phyloP scores from a whole-genome alignment of 208 protist genomes.

The Trypanosoma platydactyli region DNA sequence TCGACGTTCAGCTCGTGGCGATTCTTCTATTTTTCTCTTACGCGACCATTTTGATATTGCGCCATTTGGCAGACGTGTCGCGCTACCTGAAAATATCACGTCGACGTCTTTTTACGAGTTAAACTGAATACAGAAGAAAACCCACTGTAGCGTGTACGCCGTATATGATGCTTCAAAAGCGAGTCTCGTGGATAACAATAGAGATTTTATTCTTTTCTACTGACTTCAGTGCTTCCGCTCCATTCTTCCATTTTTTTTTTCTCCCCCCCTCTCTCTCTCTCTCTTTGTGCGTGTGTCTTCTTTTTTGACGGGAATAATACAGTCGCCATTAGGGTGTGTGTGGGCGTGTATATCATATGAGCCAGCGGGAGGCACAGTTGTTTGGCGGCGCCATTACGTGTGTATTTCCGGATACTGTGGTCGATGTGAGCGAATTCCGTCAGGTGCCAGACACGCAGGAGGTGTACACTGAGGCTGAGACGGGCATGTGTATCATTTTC shows the following conservation, averaged over 20 bases:
- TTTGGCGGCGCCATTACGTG: constrained; percentile 76
- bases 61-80: constrained; percentile 53
- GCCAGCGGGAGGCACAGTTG: constrained; percentile 35
- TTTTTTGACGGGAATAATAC: not conserved
- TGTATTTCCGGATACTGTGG: constrained; percentile 31
- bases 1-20: constrained; percentile 48
- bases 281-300: not conserved
- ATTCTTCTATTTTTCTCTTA: constrained; percentile 67
- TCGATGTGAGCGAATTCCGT: constrained; percentile 65
- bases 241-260: not conserved
- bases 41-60: constrained; percentile 38
- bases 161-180: too few species aligned
- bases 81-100: constrained; percentile 65
- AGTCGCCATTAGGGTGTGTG: not conserved
- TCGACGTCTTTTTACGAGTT: constrained; percentile 37
- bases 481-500: constrained; percentile 60
- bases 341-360: not conserved
- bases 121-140: not conserved
- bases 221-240: not conserved
- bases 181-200: not conserved
- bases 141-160: not conserved
- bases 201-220: not conserved
- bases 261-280: not conserved
- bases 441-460: constrained; percentile 83
- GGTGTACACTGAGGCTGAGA: constrained; percentile 58